phyloP scores from a whole-genome alignment of 1,139 yeast species.

The Lizanozyma gosingica region DNA sequence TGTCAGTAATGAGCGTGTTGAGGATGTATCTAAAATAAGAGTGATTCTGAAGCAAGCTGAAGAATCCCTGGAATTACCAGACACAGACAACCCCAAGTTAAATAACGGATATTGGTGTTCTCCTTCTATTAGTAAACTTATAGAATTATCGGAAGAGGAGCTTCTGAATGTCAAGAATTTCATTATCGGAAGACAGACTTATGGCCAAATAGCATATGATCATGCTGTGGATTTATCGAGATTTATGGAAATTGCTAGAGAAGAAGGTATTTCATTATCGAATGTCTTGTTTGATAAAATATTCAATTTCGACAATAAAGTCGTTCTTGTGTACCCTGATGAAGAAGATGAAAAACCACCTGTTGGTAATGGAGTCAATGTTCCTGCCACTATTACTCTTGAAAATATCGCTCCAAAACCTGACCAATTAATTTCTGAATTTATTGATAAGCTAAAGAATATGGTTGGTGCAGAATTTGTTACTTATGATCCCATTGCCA shows the following conservation, averaged over 20 bases:
- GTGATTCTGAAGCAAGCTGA: neutral
- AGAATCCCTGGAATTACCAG: neutral
- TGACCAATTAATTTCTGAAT: conserved; percentile 17
- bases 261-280: conserved; percentile 16
- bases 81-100: neutral
- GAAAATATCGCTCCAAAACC: conserved; percentile 52
- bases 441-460: conserved; percentile 31
- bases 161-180: conserved; percentile 56
- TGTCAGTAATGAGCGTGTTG: neutral
- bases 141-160: conserved; percentile 37
- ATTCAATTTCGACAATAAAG: conserved; percentile 45
- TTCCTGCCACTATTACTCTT: conserved; percentile 75
- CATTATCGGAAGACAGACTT: conserved; percentile 66
- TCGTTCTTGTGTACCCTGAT: conserved; percentile 62
- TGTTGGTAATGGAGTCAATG: conserved; percentile 67
- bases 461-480: conserved; percentile 69
- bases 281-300: conserved; percentile 45
- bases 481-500: conserved; percentile 70
- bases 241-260: conserved; percentile 26
- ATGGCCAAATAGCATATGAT: conserved; percentile 67
- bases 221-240: conserved; percentile 65
- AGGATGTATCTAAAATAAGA: neutral
- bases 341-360: conserved; percentile 42
- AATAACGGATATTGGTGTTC: conserved; percentile 66
- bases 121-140: conserved; percentile 55